Percentiles rank a stretch among this genome's conserved stretches.
phyloP scores from a whole-genome alignment of 2,329 filamentous ascomycete species.

The Aspergillus japonicus region DNA sequence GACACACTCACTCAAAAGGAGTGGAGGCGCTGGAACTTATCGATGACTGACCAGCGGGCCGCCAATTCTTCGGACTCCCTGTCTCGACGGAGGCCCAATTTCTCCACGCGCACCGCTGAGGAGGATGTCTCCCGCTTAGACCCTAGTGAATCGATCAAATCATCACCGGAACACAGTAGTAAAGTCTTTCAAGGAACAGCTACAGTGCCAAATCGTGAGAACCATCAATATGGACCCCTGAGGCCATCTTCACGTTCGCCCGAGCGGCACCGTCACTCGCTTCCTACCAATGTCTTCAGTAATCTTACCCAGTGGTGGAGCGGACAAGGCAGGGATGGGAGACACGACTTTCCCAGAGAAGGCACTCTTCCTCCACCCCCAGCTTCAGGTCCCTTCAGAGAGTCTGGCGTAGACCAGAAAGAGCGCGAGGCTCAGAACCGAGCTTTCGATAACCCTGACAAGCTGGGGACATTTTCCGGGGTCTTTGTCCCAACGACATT shows the following conservation, averaged over 20 bases:
- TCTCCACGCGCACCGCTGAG: slow-evolving; percentile 39
- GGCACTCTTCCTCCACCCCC: slow-evolving; percentile 13
- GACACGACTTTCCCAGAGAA: slow-evolving; percentile 11
- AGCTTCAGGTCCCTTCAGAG: slow-evolving; percentile 24
- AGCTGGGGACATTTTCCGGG: slow-evolving; percentile 73
- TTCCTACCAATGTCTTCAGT: slow-evolving; percentile 23
- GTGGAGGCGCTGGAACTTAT: slow-evolving; percentile 3
- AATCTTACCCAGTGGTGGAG: slow-evolving; percentile 29
- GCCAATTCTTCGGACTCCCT: slow-evolving; percentile 25
- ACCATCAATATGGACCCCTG: slow-evolving; percentile 27
- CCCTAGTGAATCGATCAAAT: slow-evolving; percentile 28
- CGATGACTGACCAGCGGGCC: slow-evolving; percentile 25
- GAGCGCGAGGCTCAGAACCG: slow-evolving; percentile 31
- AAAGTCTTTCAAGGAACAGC: slow-evolving; percentile 24
- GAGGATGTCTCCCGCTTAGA: slow-evolving; percentile 39
- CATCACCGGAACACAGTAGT: slow-evolving; percentile 23
- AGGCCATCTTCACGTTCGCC: slow-evolving; percentile 19
- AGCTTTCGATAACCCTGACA: slow-evolving; percentile 46
- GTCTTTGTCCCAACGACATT: slow-evolving; percentile 87
- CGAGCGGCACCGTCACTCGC: slow-evolving; percentile 20
- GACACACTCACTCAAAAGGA: slow-evolving; percentile 4
- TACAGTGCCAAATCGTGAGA: slow-evolving; percentile 20
- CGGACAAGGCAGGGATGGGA: slow-evolving; percentile 13
- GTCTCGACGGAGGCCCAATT: slow-evolving; percentile 39
- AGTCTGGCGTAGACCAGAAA: slow-evolving; percentile 32